phyloP scores from a whole-genome alignment of 2,329 filamentous ascomycete genomes.

The Boeremia lycopersici region DNA sequence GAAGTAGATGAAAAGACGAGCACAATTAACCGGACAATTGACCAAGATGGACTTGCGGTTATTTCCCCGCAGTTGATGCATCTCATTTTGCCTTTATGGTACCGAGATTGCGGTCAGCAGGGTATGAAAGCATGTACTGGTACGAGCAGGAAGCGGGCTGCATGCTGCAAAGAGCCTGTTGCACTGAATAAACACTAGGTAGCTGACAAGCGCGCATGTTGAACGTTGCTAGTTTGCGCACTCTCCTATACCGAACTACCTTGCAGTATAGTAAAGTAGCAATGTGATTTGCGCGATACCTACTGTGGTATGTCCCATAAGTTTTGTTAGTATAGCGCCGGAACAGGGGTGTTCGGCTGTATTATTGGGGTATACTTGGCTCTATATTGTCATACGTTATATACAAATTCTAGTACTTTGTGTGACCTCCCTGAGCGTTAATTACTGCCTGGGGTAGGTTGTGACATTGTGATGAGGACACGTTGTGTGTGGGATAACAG shows the following conservation, averaged over 20 bases:
- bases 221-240: too few relatives aligned
- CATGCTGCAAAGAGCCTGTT: not conserved
- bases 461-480: too few relatives aligned
- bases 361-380: too few relatives aligned
- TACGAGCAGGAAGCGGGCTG: slow-evolving; percentile 4
- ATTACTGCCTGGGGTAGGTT: too few relatives aligned
- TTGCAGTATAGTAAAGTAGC: not conserved
- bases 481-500: too few relatives aligned
- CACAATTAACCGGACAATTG: slow-evolving; percentile 10
- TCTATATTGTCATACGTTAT: too few relatives aligned
- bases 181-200: not conserved
- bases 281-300: not conserved
- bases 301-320: too few relatives aligned
- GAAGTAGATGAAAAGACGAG: not conserved
- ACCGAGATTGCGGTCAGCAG: slow-evolving; percentile 8
- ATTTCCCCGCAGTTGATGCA: slow-evolving; percentile 18
- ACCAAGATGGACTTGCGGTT: slow-evolving; percentile 8
- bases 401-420: too few relatives aligned
- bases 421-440: too few relatives aligned
- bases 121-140: not conserved
- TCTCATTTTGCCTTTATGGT: slow-evolving; percentile 5
- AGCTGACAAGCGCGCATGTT: not conserved
- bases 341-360: too few relatives aligned
- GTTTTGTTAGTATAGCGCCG: too few relatives aligned
- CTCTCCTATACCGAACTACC: not conserved